These are phyloP conservation scores for Exophiala oligosperma DNA, from an alignment of 2,329 filamentous ascomycete genomes.

Conservation along the genomic window DNA sequence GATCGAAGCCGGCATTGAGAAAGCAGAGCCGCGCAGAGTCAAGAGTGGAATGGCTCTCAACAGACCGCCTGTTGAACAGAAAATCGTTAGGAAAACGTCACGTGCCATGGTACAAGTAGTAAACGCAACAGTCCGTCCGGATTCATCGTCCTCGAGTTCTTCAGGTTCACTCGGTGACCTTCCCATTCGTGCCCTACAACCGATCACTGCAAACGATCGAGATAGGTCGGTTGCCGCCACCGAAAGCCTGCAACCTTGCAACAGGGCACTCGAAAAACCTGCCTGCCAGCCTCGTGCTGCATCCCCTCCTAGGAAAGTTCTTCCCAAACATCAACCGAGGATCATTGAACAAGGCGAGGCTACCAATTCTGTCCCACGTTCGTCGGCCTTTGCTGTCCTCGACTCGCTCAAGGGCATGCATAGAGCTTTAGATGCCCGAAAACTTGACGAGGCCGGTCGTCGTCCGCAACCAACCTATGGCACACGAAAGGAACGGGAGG, in stretches of 20 bases:
- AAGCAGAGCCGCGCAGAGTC: slow-evolving; percentile 4
- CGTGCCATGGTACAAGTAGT: background rate
- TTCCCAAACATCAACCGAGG: slow-evolving; percentile 13
- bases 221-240: background rate
- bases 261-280: background rate
- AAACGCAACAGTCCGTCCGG: slow-evolving; percentile 6
- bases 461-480: slow-evolving; percentile 17
- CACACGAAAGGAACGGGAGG: slow-evolving; percentile 8
- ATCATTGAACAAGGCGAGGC: slow-evolving; percentile 16
- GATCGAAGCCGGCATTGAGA: background rate
- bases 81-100: background rate
- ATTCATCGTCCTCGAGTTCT: slow-evolving; percentile 20
- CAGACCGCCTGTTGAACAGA: background rate
- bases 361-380: slow-evolving; percentile 7
- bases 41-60: background rate
- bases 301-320: background rate
- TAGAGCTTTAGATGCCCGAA: slow-evolving; percentile 17
- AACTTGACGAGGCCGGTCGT: slow-evolving; percentile 5
- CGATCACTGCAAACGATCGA: slow-evolving; percentile 18
- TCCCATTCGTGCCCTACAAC: slow-evolving; percentile 35
- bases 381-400: slow-evolving; percentile 15
- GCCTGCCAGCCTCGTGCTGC: slow-evolving; percentile 1
- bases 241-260: background rate
- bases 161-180: slow-evolving; percentile 40
- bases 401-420: slow-evolving; percentile 10